Evolutionary conservation across 805 yeast genomes (phyloP).

Genomic region (Wickerhamiella spandovensis): DNA sequence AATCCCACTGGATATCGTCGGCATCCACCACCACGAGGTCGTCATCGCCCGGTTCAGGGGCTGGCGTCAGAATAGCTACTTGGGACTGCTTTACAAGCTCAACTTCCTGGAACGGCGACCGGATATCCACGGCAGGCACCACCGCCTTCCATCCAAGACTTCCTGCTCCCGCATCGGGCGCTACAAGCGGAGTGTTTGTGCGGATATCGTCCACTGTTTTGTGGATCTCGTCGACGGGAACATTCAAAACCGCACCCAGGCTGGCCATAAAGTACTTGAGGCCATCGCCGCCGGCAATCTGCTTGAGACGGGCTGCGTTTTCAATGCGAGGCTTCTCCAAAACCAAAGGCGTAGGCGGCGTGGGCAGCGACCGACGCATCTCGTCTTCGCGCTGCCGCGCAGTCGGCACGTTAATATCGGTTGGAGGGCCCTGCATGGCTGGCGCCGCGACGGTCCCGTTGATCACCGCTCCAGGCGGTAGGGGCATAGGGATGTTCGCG

Average conservation of each 20-base stretch:
- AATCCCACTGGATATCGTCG: conserved; percentile 7
- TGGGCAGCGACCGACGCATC: neutral
- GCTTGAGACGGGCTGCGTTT: conserved; percentile 17
- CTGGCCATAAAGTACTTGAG: conserved; percentile 22
- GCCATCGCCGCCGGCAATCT: conserved; percentile 22
- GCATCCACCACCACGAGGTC: neutral
- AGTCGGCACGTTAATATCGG: neutral
- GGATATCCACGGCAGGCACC: conserved; percentile 23
- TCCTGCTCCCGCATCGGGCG: conserved; percentile 4
- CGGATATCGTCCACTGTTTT: conserved; percentile 5
- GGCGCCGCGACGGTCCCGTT: neutral
- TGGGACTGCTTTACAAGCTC: conserved; percentile 19
- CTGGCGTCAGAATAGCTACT: conserved; percentile 21
- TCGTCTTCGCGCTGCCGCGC: neutral
- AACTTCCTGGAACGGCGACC: conserved; percentile 23
- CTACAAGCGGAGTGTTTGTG: conserved; percentile 1
- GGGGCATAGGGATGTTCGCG: neutral
- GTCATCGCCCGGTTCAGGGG: conserved; percentile 11
- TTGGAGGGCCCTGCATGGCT: neutral
- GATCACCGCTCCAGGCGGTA: neutral
- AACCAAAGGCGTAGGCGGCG: conserved; percentile 5
- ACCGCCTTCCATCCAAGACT: conserved; percentile 12
- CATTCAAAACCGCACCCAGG: conserved; percentile 25
- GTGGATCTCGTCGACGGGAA: conserved; percentile 21
- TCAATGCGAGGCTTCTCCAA: conserved; percentile 14